These are phyloP conservation scores for Symbiotaphrina buchneri DNA, from an alignment of 495 filamentous ascomycete species.

Conservation along the genomic window DNA sequence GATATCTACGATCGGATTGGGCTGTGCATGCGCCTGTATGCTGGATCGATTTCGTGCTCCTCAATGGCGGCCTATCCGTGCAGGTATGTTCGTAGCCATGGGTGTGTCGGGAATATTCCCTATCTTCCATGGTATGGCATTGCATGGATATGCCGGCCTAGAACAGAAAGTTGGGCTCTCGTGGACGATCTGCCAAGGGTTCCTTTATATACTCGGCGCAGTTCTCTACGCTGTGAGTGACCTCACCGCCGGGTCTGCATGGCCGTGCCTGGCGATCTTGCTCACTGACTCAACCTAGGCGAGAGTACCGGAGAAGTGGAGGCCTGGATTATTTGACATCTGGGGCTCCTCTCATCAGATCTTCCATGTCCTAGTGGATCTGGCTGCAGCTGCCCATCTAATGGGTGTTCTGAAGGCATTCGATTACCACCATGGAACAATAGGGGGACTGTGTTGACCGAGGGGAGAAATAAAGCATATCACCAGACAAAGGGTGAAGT, in stretches of 20 bases:
- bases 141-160: constrained; percentile 35
- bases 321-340: constrained; percentile 46
- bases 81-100: constrained; percentile 77
- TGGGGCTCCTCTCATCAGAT: constrained; percentile 64
- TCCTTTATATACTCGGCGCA: constrained; percentile 71
- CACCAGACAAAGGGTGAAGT: constrained; percentile 1
- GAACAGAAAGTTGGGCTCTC: constrained; percentile 54
- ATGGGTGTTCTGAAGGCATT: constrained; percentile 31
- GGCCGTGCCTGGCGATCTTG: neutral
- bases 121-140: constrained; percentile 42
- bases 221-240: constrained; percentile 48
- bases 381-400: constrained; percentile 41
- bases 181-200: constrained; percentile 64
- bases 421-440: constrained; percentile 17
- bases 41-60: constrained; percentile 66
- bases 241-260: no score
- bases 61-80: constrained; percentile 61
- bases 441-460: no score
- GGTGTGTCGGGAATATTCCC: constrained; percentile 71
- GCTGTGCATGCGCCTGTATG: constrained; percentile 52
- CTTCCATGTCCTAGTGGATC: constrained; percentile 50
- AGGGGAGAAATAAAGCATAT: no score
- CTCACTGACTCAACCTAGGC: neutral
- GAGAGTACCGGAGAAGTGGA: constrained; percentile 33
- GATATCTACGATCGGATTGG: constrained; percentile 57